A percentile compares a stretch with the other conserved stretches of the same genome.
Evolutionary conservation across 306 rosid species (phyloP).

Genomic region (Astragalus membranaceus): DNA sequence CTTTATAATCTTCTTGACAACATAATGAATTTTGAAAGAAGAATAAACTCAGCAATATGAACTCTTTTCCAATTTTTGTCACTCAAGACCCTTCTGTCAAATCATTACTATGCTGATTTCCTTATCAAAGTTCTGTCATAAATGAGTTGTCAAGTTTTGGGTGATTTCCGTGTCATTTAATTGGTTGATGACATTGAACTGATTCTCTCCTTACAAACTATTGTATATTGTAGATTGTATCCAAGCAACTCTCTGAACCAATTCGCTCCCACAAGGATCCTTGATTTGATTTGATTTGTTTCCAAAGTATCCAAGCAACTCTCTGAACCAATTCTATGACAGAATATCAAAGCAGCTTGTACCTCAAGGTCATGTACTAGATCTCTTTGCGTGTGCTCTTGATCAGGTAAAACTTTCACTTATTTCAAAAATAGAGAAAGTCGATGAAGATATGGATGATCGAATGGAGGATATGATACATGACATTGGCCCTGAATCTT

Average conservation of each 20-base stretch:
- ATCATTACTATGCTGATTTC: no score
- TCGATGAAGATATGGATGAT: no score
- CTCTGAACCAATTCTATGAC: conserved; percentile 90
- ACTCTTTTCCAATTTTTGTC: not conserved
- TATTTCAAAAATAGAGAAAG: no score
- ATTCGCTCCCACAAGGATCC: no score
- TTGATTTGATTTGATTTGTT: no score
- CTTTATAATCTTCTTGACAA: not conserved
- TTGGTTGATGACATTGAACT: conserved; percentile 21
- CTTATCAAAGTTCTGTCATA: no score
- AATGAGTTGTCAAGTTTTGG: no score
- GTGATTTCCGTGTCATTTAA: no score
- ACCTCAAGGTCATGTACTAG: conserved; percentile 94
- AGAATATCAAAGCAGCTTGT: conserved; percentile 93
- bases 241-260: no score
- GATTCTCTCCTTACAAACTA: conserved; percentile 19
- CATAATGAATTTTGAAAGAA: conserved; percentile 4
- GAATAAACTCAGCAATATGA: not conserved
- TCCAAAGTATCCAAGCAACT: conserved; percentile 79
- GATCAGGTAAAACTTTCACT: no score
- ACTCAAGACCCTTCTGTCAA: not conserved
- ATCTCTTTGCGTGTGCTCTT: conserved; percentile 94
- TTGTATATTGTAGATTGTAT: conserved; percentile 63
- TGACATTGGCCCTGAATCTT: no score
- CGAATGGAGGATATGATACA: no score